These are phyloP conservation scores for Poa pratensis DNA, from an alignment of 176 grass and related monocot species.

Conservation along the genomic window DNA sequence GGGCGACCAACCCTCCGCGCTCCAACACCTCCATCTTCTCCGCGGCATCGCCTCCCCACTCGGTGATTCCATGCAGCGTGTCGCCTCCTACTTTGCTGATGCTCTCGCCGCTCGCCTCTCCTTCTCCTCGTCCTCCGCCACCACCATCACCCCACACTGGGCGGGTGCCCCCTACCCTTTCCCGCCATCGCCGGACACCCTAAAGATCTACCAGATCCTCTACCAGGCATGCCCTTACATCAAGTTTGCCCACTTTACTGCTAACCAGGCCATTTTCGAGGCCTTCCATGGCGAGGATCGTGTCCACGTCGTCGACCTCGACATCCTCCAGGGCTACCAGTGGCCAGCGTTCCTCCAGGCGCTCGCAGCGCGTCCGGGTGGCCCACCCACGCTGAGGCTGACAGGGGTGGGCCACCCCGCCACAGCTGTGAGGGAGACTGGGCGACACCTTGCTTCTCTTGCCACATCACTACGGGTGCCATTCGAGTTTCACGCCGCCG, in stretches of 20 bases:
- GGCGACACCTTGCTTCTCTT: slow-evolving; percentile 65
- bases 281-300: slow-evolving; percentile 83
- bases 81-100: slow-evolving; percentile 64
- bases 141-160: slow-evolving; percentile 43
- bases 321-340: slow-evolving; percentile 88
- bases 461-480: slow-evolving; percentile 74
- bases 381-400: slow-evolving; percentile 71
- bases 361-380: slow-evolving; percentile 62
- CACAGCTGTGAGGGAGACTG: slow-evolving; percentile 67
- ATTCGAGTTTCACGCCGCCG: slow-evolving; percentile 82
- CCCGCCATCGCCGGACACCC: slow-evolving; percentile 51
- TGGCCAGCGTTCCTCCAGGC: slow-evolving; percentile 93
- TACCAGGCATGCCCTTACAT: slow-evolving; percentile 95
- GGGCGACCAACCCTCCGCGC: slow-evolving; percentile 48
- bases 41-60: slow-evolving; percentile 56
- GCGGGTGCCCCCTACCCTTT: slow-evolving; percentile 38
- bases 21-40: slow-evolving; percentile 61
- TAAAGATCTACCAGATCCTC: slow-evolving; percentile 79
- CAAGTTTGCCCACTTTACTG: slow-evolving; percentile 94
- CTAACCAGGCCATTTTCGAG: slow-evolving; percentile 93
- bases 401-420: slow-evolving; percentile 75
- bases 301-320: slow-evolving; percentile 90
- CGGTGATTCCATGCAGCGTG: slow-evolving; percentile 71
- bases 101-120: slow-evolving; percentile 59
- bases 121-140: slow-evolving; percentile 42